Evolutionary conservation across 75 land plant genomes (phyloP), one percentile per base, ranked within the genome.

Genomic region (Azolla pinnata): DNA sequence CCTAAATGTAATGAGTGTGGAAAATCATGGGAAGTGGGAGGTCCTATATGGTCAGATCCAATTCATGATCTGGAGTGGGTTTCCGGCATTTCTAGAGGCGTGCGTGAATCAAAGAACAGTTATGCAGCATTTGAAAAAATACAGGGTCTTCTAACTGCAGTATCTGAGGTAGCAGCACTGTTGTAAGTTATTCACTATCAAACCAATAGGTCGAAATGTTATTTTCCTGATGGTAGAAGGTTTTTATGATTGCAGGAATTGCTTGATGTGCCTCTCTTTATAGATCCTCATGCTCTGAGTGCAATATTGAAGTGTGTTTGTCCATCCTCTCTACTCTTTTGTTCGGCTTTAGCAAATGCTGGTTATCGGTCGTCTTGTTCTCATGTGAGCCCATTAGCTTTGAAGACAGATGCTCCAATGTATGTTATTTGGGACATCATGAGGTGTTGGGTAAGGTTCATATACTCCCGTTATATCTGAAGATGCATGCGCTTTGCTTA

Each of bases 21-120:
- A 8, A 68, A 63, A 40, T 60, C 57, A 24, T 70, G 57, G 33
- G 63, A 68, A 33, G 62, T 74, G 76, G 76, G 72, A 25, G 76
- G 76, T 44, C 76, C 76, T 16, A 68, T 74, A 29, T 74, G 76
- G 76, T 52, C 71, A 34, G 66, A 65, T 56, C 66, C 76, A 23
- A 68, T 74, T 62, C 76, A 74, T 54, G 71, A 74, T 34, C 10
- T 60, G 31, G 76, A 68, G 21, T 67, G 76, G 76, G 59, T 74
- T 24, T 20, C 59, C 20, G 32, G 56, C 14, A 74, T 74, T 50
- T 57, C 62, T 1, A 16, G 30, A 33, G 52, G 49, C 38, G 65
- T 68, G 12, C 31, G 18, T 9, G 25, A 31, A 5, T 59, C 59
- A 56, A 68, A 58, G 46, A 53, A 28, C 4, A 59, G 72, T 2